Base-by-base conservation (phyloP, 305 asterid species). In the Solanum chacoense region DNA sequence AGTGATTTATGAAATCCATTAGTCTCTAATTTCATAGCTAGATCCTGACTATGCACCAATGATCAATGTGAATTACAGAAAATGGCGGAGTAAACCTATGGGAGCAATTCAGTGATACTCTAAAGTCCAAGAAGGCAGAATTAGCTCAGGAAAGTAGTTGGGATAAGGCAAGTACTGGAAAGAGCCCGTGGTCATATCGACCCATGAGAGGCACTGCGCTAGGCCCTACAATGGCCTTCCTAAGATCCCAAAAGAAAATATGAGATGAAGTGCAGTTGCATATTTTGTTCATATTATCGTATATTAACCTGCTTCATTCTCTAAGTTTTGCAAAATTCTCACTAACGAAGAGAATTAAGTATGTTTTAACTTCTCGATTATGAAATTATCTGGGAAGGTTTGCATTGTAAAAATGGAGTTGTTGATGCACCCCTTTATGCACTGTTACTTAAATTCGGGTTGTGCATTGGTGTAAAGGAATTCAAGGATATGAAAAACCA, bases 141-240 rank as follows among this genome's bases (percentile, higher is more conserved):
- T 91, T 93, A 74, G 89, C 94, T 8, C 90, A 89, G 91, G 92
- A 88, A 69, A 91, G 89, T 87, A 88, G 87, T 84, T 90, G 92
- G 91, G 92, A 78, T 10, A 91, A 90, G 90, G 91, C 89, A 84
- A 91, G 22, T 74, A 67, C 94, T 26, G 93, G 93, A 24, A 87
- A 90, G 87, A 91, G 91, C 89, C 50, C 95, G 0, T 93, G 95
- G 98, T 95, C 98, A 16, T 89, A 92, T 89, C 93, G 91, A 92
- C 92, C 95, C 81, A 89, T 94, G 29, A 92, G 95, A 90, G 94
- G 97, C 90, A 91, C 94, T 87, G 96, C 94, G 1, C 95, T 93
- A 38, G 98, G 96, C 85, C 95, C 97, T 9, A 95, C 98, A 37
- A 94, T 96, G 94, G 93, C 98, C 87, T 85, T 93, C 55, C 92